Base-by-base conservation (phyloP, 257 asterid genomes). In the Solanum arcanum region DNA sequence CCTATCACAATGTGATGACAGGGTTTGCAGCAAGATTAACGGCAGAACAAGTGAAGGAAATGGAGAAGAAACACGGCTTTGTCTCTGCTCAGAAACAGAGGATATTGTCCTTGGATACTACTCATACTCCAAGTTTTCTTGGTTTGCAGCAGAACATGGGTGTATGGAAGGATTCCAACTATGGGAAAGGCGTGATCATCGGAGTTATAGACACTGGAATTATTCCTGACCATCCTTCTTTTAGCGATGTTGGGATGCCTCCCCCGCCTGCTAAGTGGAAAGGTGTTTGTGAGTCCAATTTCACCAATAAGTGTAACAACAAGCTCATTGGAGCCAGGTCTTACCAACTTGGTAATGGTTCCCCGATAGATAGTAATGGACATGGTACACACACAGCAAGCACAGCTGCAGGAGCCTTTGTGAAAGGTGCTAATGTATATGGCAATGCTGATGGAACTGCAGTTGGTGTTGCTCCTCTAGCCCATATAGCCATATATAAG, bases 351-450 rank as follows among this genome's bases (percentile, higher is more conserved):
- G 86, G 14, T 3, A 25, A 41, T 5, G 87, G 42, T 3, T 31
- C 89, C 3, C 90, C 93, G 0, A 18, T 88, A 1, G 95, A 92
- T 21, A 1, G 3, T 1, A 5, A 6, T 6, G 96, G 95, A 5
- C 96, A 94, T 23, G 95, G 96, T 16, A 91, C 95, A 2, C 95
- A 92, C 44, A 89, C 92, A 0, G 93, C 95, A 0, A 64, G 94
- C 83, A 92, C 90, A 12, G 92, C 94, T 3, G 96, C 95, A 1
- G 94, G 95, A 6, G 92, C 86, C 77, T 92, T 91, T 29, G 94
- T 94, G 25, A 25, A 64, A 1, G 92, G 93, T 7, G 95, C 95
- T 1, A 92, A 90, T 68, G 64, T 89, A 4, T 89, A 25, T 47
- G 94, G 96, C 3, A 88, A 52, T 14, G 94, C 93, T 13, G 88